Base-by-base conservation (phyloP, 1,284 basidiomycete species). In the Mycosarcoma mackinlayi region DNA sequence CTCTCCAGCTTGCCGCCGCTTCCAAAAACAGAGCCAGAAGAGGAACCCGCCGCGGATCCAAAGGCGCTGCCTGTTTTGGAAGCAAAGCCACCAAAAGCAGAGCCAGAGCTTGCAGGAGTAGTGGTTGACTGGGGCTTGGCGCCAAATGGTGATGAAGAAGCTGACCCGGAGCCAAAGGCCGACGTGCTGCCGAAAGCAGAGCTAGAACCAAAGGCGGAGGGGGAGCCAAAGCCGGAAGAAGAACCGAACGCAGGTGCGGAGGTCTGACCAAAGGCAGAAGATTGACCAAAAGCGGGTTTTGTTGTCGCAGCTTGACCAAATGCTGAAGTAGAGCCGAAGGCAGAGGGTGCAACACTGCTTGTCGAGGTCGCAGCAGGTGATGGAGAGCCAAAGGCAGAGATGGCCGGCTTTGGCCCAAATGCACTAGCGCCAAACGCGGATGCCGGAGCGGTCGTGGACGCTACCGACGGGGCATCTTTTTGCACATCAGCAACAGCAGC, bases 271-370 rank as follows among this genome's bases (percentile, higher is more conserved):
- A 78, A 75, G 21, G 61, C 53, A 10, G 47, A 59, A 3, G 63
- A 49, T 21, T 42, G 42, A 2, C 78, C 82, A 54, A 78, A 77
- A 6, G 78, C 47, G 28, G 54, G 50, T 34, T 52, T 52, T 24
- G 53, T 37, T 13, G 78, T 62, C 25, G 53, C 8, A 4, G 2
- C 21, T 21, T 61, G 65, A 18, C 84, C 85, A 49, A 84, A 85
- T 2, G 83, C 76, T 1, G 83, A 80, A 5, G 75, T 46, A 18
- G 79, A 56, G 11, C 83, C 84, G 48, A 84, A 77, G 0, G 73
- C 62, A 8, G 67, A 54, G n/a, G 68, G 33, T 19, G 45, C 41
- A 8, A 46, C 28, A 19, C 41, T 25, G 23, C 44, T 44, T 11
- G 45, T 49, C 37, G 31, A 27, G 8, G 35, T 16, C 2, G 50